Evolutionary conservation across 2,329 filamentous ascomycete species (phyloP).

Genomic region (Colletotrichum sp.): DNA sequence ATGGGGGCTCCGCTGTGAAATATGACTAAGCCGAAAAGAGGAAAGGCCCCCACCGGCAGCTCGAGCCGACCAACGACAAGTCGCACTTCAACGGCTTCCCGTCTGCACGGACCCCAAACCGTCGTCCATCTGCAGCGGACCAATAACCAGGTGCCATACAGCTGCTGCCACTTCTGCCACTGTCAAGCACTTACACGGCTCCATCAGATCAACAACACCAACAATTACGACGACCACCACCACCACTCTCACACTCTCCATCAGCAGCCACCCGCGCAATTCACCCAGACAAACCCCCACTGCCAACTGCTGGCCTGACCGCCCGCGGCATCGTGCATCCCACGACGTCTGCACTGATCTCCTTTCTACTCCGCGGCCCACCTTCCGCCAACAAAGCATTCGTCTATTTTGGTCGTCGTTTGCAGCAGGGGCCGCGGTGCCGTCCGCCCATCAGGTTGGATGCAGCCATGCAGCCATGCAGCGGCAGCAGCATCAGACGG

Average conservation of each 20-base stretch:
- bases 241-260: not conserved
- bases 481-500: not conserved
- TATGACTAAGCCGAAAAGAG: not conserved
- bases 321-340: not conserved
- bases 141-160: not conserved
- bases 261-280: not conserved
- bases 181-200: not conserved
- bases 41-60: not conserved
- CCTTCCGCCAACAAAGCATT: not conserved
- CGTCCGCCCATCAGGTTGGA: not conserved
- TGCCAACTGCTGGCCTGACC: not conserved
- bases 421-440: constrained; percentile 1
- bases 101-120: not conserved
- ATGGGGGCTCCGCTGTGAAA: not conserved
- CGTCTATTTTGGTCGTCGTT: not conserved
- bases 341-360: not conserved
- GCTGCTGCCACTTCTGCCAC: not conserved
- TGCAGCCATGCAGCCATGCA: not conserved
- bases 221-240: not conserved
- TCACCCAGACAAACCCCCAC: not conserved
- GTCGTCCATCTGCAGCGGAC: not conserved
- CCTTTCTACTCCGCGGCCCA: not conserved
- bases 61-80: not conserved
- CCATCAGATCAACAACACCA: not conserved
- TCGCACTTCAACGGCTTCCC: not conserved